These are phyloP conservation scores for Fusarium sp. DNA, from an alignment of 2,329 filamentous ascomycete genomes.

Conservation along the genomic window DNA sequence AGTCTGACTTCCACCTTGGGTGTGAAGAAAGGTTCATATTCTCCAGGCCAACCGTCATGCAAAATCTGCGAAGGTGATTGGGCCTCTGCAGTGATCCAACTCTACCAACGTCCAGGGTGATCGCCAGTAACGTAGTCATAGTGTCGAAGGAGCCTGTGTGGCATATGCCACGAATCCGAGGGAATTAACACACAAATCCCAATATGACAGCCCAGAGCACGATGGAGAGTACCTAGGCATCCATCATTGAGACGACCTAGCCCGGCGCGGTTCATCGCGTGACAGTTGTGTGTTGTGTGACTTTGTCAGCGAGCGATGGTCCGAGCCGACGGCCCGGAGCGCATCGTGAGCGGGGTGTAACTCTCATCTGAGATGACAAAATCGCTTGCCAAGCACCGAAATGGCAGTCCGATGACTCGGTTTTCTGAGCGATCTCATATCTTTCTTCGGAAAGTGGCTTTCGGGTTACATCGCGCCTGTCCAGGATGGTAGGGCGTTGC, in stretches of 20 bases:
- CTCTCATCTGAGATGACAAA: slow-evolving; percentile 10
- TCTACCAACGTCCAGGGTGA: slow-evolving; percentile 20
- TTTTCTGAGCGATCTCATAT: neutral
- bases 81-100: slow-evolving; percentile 25
- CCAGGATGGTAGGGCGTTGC: slow-evolving; percentile 49
- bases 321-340: slow-evolving; percentile 36
- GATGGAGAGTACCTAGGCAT: neutral
- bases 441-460: neutral
- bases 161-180: neutral
- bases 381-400: neutral
- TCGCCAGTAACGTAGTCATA: slow-evolving; percentile 16
- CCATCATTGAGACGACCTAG: neutral
- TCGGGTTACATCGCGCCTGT: slow-evolving; percentile 36
- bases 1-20: slow-evolving; percentile 59
- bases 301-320: slow-evolving; percentile 28
- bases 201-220: neutral
- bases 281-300: slow-evolving; percentile 23
- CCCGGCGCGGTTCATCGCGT: slow-evolving; percentile 27
- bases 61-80: slow-evolving; percentile 7
- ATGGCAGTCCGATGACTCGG: neutral
- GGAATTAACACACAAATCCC: neutral
- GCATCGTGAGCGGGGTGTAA: slow-evolving; percentile 2
- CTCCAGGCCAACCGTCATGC: slow-evolving; percentile 1
- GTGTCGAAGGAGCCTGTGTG: slow-evolving; percentile 23
- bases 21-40: slow-evolving; percentile 59